phyloP scores from a whole-genome alignment of 345 rosid genomes.

The Syzygium jambos region DNA sequence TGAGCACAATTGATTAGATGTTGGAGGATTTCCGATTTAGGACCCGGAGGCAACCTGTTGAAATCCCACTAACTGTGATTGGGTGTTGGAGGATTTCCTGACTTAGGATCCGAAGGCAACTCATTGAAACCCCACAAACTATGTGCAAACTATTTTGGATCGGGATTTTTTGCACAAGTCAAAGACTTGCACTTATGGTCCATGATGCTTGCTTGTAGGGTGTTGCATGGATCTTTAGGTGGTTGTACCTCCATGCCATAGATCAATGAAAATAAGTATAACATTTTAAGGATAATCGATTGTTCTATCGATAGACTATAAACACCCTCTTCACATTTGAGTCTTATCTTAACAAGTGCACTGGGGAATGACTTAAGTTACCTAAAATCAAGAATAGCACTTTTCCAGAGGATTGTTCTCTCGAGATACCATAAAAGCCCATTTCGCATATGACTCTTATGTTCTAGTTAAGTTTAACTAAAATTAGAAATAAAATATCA shows the following conservation, averaged over 20 bases:
- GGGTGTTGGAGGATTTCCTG: neutral
- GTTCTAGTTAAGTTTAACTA: neutral
- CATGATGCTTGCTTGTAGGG: neutral
- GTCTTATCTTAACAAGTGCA: too few relatives aligned
- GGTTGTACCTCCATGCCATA: neutral
- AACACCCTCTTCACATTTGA: too few relatives aligned
- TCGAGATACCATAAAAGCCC: neutral
- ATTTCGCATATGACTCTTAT: rapidly evolving
- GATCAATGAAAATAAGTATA: neutral
- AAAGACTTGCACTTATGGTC: neutral
- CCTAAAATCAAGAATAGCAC: too few relatives aligned
- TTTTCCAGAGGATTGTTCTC: neutral
- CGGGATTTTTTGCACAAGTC: neutral
- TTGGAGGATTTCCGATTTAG: neutral
- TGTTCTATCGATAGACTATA: neutral
- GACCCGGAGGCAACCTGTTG: neutral
- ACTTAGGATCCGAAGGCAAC: neutral
- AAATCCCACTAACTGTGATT: neutral
- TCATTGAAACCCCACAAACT: neutral
- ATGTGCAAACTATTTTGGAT: neutral
- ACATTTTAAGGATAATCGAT: neutral
- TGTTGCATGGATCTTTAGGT: neutral
- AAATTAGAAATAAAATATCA: neutral
- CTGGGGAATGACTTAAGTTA: too few relatives aligned
- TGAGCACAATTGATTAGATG: neutral